Base-by-base conservation (phyloP, 164 flowering plant genomes). In the Nymphaea thermarum region DNA sequence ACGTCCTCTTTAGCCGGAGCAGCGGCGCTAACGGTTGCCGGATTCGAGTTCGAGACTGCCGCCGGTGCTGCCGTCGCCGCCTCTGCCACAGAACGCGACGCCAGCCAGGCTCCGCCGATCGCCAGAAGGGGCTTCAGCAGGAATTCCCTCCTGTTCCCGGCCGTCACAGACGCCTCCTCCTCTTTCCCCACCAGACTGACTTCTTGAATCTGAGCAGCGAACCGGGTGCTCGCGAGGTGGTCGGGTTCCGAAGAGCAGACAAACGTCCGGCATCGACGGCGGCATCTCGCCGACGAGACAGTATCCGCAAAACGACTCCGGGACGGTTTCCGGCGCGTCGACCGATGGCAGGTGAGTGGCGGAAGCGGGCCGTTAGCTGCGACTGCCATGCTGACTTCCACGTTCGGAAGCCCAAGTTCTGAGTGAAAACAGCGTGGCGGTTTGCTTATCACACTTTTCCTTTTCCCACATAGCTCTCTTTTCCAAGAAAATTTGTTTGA, bases 111-210 rank as follows among this genome's bases (percentile, higher is more conserved):
- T 14, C 55, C 84, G 66, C 92, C 96, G 57, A 73, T 45, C 3
- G 82, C 81, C 16, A 92, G 71, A 43, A 86, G 62, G 1, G 98
- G 94, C 14, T 89, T 66, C 65, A 85, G 69, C 61, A 92, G 53
- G 64, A 83, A 80, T 42, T 76, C 77, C 6, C 97, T 80, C 62
- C 94, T 71, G 10, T 77, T 67, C 43, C 71, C 53, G 18, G 63
- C 36, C 3, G 3, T 47, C 55, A 47, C 55, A 47, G 55, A 47
- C 3, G 55, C 6, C 6, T 47, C 55, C 55, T 47, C 55, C 5
- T 47, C 55, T 3, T 47, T 5, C 0, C 55, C 5, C 55, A 14
- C 55, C 55, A 14, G 55, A 47, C 12, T 5, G 55, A 47, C 12
- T 47, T 47, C 55, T 14, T 7, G 55, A 14, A 47, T 47, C 55